Evolutionary conservation across 805 yeast species (phyloP).

Genomic region (Saccharomyces kudriavzevii): DNA sequence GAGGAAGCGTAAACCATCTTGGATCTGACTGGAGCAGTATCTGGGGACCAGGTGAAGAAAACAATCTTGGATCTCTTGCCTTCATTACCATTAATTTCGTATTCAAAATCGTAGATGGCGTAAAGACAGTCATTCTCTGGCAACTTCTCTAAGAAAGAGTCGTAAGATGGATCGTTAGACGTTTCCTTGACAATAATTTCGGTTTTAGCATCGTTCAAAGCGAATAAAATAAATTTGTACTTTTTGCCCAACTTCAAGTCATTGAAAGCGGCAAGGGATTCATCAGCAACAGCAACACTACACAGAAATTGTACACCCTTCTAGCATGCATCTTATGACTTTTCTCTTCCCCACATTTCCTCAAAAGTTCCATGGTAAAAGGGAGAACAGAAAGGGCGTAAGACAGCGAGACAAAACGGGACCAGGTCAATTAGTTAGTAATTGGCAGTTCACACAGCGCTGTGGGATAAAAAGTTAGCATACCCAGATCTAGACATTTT

Average conservation of each 20-base stretch:
- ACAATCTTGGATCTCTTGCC: constrained; percentile 82
- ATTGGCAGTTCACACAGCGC: not conserved
- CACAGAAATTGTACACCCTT: not conserved
- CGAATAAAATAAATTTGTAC: constrained; percentile 73
- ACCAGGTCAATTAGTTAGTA: not conserved
- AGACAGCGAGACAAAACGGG: not conserved
- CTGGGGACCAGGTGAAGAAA: constrained; percentile 91
- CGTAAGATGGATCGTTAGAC: constrained; percentile 69
- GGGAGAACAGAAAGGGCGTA: not conserved
- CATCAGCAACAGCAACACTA: constrained; percentile 82
- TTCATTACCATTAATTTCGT: constrained; percentile 80
- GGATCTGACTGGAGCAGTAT: constrained; percentile 87
- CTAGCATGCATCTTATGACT: constrained; percentile 1
- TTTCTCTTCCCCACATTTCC: not conserved
- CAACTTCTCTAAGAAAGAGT: constrained; percentile 73
- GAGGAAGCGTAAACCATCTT: constrained; percentile 99
- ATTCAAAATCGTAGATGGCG: constrained; percentile 95
- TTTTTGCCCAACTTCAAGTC: constrained; percentile 92
- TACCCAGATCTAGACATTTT: constrained; percentile 33
- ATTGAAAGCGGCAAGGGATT: constrained; percentile 87
- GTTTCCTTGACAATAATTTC: constrained; percentile 85
- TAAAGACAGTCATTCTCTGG: constrained; percentile 96
- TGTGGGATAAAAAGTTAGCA: constrained; percentile 9
- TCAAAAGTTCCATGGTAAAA: not conserved
- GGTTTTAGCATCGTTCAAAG: constrained; percentile 78